phyloP scores from a whole-genome alignment of 73 alveolate genomes.

The Paramecium biaurelia region DNA sequence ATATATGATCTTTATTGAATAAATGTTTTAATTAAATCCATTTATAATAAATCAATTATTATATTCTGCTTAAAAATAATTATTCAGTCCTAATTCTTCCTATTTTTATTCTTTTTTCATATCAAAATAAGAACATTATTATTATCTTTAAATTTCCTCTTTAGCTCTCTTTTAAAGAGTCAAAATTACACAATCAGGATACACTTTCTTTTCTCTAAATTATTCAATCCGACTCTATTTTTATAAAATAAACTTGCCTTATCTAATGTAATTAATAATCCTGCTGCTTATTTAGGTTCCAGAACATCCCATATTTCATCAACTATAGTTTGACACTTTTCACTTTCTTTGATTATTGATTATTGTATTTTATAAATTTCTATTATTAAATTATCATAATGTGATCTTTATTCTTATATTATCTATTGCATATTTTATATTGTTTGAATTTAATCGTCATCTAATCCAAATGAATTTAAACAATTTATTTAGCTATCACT shows the following conservation, averaged over 20 bases:
- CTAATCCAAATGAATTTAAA: conserved; percentile 38
- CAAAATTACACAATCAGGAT: conserved; percentile 30
- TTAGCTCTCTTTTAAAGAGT: conserved; percentile 16
- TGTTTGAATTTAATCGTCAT: background rate
- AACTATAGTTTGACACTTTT: background rate
- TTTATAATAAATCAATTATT: background rate
- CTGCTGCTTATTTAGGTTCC: conserved; percentile 17
- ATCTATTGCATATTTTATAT: background rate
- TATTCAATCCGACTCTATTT: conserved; percentile 1
- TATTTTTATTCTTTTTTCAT: background rate
- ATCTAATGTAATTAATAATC: conserved; percentile 1
- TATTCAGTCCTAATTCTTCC: background rate
- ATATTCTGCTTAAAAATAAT: background rate
- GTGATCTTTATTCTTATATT: background rate
- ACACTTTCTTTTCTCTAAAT: conserved; percentile 14
- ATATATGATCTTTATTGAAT: background rate
- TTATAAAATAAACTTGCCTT: background rate
- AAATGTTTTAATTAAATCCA: background rate
- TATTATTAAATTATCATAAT: conserved; percentile 13
- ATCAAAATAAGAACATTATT: background rate
- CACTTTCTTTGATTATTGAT: background rate
- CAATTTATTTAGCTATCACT: conserved; percentile 37
- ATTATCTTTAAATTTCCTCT: background rate
- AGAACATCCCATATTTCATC: conserved; percentile 17
- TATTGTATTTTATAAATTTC: background rate